A percentile compares a stretch with the other conserved stretches of the same genome.
Conservation (phyloP, 1,139 yeast genomes). For the Barnettozyma hawaiiensis region DNA sequence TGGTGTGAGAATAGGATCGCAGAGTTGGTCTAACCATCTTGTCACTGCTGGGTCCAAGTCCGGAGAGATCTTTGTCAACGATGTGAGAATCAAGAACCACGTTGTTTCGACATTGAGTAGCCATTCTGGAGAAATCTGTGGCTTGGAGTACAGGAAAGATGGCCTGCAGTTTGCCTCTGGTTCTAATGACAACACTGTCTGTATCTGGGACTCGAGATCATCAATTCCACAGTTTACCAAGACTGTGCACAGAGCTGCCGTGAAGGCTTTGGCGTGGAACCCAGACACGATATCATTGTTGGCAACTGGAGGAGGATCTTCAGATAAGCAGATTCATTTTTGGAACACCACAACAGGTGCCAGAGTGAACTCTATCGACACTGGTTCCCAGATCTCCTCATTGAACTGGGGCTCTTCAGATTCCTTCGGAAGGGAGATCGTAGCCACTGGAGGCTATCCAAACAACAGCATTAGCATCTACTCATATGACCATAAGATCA, state of each 20-base stretch:
- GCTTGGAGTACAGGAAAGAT: slow-evolving; percentile 79
- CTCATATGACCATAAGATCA: slow-evolving; percentile 80
- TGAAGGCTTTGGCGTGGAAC: slow-evolving; percentile 93
- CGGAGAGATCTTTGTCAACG: slow-evolving; percentile 84
- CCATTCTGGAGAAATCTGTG: slow-evolving; percentile 91
- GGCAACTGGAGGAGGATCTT: slow-evolving; percentile 96
- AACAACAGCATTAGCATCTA: slow-evolving; percentile 78
- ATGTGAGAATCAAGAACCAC: slow-evolving; percentile 85
- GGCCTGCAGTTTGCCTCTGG: slow-evolving; percentile 88
- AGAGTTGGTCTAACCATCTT: slow-evolving; percentile 80
- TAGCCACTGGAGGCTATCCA: slow-evolving; percentile 93
- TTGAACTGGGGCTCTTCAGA: slow-evolving; percentile 81
- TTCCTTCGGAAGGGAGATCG: slow-evolving; percentile 77
- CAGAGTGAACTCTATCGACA: slow-evolving; percentile 77
- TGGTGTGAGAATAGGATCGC: slow-evolving; percentile 73
- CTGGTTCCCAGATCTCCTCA: slow-evolving; percentile 92
- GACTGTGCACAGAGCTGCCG: slow-evolving; percentile 86
- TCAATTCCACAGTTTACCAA: slow-evolving; percentile 69
- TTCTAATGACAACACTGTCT: slow-evolving; percentile 90
- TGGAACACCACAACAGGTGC: slow-evolving; percentile 96
- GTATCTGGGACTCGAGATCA: slow-evolving; percentile 92
- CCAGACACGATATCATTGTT: slow-evolving; percentile 78
- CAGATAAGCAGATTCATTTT: slow-evolving; percentile 84
- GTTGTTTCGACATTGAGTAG: slow-evolving; percentile 51
- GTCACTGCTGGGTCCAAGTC: slow-evolving; percentile 79